Evolutionary conservation across 345 rosid genomes (phyloP).

Genomic region (Atalantia buxifolia): DNA sequence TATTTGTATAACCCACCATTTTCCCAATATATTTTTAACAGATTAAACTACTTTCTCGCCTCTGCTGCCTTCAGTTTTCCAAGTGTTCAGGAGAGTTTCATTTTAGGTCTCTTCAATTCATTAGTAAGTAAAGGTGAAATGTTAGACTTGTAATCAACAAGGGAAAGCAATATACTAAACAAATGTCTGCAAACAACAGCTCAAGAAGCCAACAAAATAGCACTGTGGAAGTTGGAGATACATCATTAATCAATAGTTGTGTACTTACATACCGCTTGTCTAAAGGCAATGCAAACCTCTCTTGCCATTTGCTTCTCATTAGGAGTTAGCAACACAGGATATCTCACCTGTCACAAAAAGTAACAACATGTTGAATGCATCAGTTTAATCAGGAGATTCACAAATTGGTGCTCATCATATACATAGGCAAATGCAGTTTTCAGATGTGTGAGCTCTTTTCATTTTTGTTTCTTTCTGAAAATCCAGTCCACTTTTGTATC

Average conservation of each 20-base stretch:
- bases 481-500: neutral
- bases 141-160: neutral
- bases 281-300: constrained; percentile 93
- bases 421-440: neutral
- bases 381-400: neutral
- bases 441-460: neutral
- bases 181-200: neutral
- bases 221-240: neutral
- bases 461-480: too few relatives aligned
- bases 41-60: too few relatives aligned
- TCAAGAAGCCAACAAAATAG: neutral
- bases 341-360: constrained; percentile 58
- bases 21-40: neutral
- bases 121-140: neutral
- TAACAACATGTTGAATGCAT: constrained; percentile 7
- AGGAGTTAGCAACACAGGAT: constrained; percentile 87
- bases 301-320: constrained; percentile 99
- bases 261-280: constrained; percentile 76
- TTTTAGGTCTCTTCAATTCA: neutral
- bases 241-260: neutral
- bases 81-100: too few relatives aligned
- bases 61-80: too few relatives aligned
- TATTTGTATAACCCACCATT: neutral
- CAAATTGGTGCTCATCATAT: neutral
- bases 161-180: constrained; percentile 1